A percentile compares a stretch with the other conserved stretches of the same genome.
Conservation (phyloP, 1,284 basidiomycete species). For the Ceratobasidium sp. region DNA sequence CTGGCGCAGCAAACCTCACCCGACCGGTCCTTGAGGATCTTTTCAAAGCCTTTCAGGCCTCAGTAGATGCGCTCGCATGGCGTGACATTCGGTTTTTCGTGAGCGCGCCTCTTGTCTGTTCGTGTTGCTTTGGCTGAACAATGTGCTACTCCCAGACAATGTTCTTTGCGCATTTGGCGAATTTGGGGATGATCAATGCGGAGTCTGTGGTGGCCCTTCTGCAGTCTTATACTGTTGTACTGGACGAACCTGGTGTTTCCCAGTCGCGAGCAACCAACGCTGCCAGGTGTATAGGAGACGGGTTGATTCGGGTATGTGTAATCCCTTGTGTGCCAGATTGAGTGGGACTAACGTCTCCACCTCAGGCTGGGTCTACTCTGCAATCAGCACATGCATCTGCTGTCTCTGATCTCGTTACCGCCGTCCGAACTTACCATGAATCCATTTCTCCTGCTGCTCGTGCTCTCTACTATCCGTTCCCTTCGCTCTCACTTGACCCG, state of each 20-base stretch:
- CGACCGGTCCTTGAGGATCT: conserved; percentile 85
- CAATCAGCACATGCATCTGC: conserved; percentile 51
- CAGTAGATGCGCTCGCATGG: conserved; percentile 88
- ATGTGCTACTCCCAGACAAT: conserved; percentile 65
- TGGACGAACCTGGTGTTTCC: conserved; percentile 91
- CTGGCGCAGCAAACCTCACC: conserved; percentile 56
- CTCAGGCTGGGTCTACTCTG: conserved; percentile 43
- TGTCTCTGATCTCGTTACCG: conserved; percentile 67
- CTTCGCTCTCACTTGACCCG: conserved; percentile 3
- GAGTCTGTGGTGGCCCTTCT: conserved; percentile 80
- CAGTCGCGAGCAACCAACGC: conserved; percentile 85
- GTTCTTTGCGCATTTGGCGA: conserved; percentile 86
- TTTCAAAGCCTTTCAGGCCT: conserved; percentile 84
- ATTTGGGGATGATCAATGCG: conserved; percentile 74
- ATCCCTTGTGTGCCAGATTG: conserved; percentile 5
- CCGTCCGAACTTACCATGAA: conserved; percentile 71
- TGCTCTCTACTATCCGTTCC: conserved; percentile 19
- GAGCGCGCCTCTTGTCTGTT: conserved; percentile 49
- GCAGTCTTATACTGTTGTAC: conserved; percentile 80
- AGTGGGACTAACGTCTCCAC: conserved; percentile 44
- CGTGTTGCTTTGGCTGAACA: neutral
- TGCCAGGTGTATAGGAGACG: conserved; percentile 86
- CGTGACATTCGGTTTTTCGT: conserved; percentile 85
- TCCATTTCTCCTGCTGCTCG: conserved; percentile 55
- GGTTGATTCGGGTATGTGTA: conserved; percentile 76